Percentiles rank a stretch among this genome's conserved stretches.
Conservation (phyloP, 805 yeast genomes). For the Kuraishia cidri region DNA sequence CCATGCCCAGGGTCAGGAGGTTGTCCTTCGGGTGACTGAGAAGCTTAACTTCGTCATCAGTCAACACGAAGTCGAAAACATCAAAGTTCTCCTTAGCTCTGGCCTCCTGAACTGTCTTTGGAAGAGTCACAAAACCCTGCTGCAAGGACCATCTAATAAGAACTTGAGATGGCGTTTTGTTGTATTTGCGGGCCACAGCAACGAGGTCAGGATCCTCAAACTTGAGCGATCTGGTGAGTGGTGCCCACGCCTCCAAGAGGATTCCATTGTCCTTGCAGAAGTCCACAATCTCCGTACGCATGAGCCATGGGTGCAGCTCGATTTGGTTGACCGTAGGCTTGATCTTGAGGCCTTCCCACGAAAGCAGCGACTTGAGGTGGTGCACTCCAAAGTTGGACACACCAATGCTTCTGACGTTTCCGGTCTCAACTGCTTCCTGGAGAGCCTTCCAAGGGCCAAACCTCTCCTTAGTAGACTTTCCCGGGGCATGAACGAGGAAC, state of each 20-base stretch:
- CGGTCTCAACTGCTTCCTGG: slow-evolving; percentile 43
- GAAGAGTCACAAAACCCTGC: slow-evolving; percentile 42
- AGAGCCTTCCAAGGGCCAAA: slow-evolving; percentile 45
- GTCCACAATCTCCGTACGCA: slow-evolving; percentile 32
- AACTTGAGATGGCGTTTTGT: slow-evolving; percentile 45
- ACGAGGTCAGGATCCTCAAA: slow-evolving; percentile 31
- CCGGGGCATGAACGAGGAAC: slow-evolving; percentile 45
- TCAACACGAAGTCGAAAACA: slow-evolving; percentile 27
- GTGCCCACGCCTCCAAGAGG: slow-evolving; percentile 51
- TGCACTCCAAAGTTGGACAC: slow-evolving; percentile 57
- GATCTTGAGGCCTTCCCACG: slow-evolving; percentile 31
- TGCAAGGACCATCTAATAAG: slow-evolving; percentile 60
- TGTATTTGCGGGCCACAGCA: slow-evolving; percentile 37
- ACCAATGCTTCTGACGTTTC: slow-evolving; percentile 44
- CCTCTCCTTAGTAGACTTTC: slow-evolving; percentile 28
- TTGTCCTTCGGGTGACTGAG: slow-evolving; percentile 26
- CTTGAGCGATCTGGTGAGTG: slow-evolving; percentile 47
- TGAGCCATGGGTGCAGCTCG: slow-evolving; percentile 42
- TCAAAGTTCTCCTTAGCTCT: slow-evolving; percentile 29
- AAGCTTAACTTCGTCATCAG: slow-evolving; percentile 19
- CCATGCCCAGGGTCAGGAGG: slow-evolving; percentile 18
- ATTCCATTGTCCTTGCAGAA: slow-evolving; percentile 38
- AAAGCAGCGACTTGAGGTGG: slow-evolving; percentile 44
- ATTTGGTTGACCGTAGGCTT: slow-evolving; percentile 41
- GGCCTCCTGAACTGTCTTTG: slow-evolving; percentile 17